Percentiles rank a stretch among this genome's conserved stretches.
These are phyloP conservation scores for Pseudonitzschia delicatissima DNA, from an alignment of 108 stramenopile genomes.

Conservation along the genomic window DNA sequence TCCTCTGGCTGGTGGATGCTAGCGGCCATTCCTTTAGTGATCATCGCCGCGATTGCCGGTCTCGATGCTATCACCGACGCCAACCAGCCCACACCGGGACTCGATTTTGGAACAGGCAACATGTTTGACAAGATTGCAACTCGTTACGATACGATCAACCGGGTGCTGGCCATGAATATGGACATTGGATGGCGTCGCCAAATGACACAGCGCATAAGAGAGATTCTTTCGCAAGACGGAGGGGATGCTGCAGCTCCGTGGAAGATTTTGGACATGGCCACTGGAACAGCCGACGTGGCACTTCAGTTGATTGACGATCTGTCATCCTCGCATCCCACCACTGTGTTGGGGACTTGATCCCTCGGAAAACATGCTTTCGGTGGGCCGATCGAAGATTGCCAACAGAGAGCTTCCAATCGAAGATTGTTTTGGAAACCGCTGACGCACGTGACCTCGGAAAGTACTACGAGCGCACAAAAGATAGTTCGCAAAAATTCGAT, in stretches of 20 bases:
- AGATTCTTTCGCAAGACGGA: not conserved
- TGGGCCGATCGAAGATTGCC: constrained; percentile 68
- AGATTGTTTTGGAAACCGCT: not conserved
- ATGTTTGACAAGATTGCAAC: constrained; percentile 91
- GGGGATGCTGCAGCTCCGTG: not conserved
- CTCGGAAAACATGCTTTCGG: constrained; percentile 79
- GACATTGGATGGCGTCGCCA: constrained; percentile 81
- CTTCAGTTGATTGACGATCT: constrained; percentile 64
- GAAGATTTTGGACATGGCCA: constrained; percentile 73
- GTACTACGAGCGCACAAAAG: constrained; percentile 60
- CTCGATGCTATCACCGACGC: not conserved
- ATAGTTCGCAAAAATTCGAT: constrained; percentile 46
- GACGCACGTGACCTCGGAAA: constrained; percentile 40
- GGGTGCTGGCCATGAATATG: constrained; percentile 76
- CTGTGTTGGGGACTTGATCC: constrained; percentile 81
- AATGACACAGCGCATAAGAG: constrained; percentile 32
- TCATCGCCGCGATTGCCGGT: not conserved
- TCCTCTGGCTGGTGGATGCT: not conserved
- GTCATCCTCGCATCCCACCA: not conserved
- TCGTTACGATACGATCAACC: constrained; percentile 78
- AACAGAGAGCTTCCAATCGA: not conserved
- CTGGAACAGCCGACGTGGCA: constrained; percentile 94
- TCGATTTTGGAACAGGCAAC: constrained; percentile 28
- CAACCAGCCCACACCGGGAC: not conserved
- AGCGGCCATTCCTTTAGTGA: not conserved